phyloP scores from a whole-genome alignment of 2,329 filamentous ascomycete species.

The Remersonia thermophila region DNA sequence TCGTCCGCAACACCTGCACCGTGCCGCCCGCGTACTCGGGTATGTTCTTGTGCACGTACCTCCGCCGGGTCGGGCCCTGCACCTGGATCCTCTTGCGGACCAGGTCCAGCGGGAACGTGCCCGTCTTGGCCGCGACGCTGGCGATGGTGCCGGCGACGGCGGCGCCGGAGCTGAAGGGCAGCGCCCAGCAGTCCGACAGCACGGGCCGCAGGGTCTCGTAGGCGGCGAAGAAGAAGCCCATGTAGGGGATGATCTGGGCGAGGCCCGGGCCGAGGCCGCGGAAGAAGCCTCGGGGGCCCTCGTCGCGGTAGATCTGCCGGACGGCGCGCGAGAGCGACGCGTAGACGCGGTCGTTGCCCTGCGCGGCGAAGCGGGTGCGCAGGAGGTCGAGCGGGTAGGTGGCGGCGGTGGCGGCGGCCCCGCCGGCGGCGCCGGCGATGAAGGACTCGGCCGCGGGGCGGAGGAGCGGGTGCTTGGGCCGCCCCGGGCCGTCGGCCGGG shows the following conservation, averaged over 20 bases:
- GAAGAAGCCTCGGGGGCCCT: conserved; percentile 75
- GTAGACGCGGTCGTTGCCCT: conserved; percentile 74
- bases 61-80: conserved; percentile 70
- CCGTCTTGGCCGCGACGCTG: conserved; percentile 73
- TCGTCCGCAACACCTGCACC: conserved; percentile 50
- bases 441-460: conserved; percentile 66
- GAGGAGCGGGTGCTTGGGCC: conserved; percentile 23
- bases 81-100: conserved; percentile 90
- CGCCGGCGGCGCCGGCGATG: conserved; percentile 69
- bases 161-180: conserved; percentile 68
- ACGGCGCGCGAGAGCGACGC: conserved; percentile 56
- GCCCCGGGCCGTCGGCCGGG: conserved; percentile 12
- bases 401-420: conserved; percentile 64
- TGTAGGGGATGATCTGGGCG: conserved; percentile 84
- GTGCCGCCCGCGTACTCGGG: conserved; percentile 66
- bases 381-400: conserved; percentile 93
- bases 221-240: conserved; percentile 88
- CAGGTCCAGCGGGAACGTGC: conserved; percentile 84
- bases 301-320: conserved; percentile 57
- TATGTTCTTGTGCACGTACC: conserved; percentile 78
- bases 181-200: conserved; percentile 30
- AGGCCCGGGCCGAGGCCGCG: conserved; percentile 72
- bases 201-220: conserved; percentile 66
- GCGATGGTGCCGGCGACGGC: conserved; percentile 71
- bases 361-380: conserved; percentile 90